Conservation (phyloP, 2,329 filamentous ascomycete genomes). For the Biscogniauxia sp. region DNA sequence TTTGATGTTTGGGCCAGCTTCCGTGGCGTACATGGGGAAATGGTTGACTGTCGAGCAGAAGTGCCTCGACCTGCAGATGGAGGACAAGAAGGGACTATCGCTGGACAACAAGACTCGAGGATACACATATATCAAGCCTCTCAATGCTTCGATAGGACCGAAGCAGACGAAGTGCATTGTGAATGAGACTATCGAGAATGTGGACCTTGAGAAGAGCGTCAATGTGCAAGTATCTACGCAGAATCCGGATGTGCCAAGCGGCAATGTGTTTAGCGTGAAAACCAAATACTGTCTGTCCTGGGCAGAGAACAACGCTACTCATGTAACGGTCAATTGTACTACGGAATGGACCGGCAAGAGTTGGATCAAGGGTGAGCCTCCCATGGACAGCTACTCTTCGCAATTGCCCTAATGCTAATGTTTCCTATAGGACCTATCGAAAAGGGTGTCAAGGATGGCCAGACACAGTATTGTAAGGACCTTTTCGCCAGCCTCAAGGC, state of each 20-base stretch:
- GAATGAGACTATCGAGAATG: slow-evolving; percentile 75
- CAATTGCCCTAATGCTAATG: slow-evolving; percentile 28
- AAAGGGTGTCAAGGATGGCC: slow-evolving; percentile 89
- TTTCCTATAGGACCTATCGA: slow-evolving; percentile 76
- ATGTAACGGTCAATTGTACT: slow-evolving; percentile 81
- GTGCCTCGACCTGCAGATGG: slow-evolving; percentile 80
- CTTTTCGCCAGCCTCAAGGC: slow-evolving; percentile 71
- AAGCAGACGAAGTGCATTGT: slow-evolving; percentile 94
- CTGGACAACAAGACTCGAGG: slow-evolving; percentile 71
- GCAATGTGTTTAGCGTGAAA: slow-evolving; percentile 87
- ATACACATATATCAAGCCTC: slow-evolving; percentile 89
- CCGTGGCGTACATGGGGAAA: slow-evolving; percentile 77
- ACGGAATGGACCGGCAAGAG: slow-evolving; percentile 98
- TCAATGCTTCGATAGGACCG: slow-evolving; percentile 80
- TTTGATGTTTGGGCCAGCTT: slow-evolving; percentile 79
- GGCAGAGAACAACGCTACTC: slow-evolving; percentile 82
- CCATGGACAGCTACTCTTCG: not conserved
- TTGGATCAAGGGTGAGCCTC: slow-evolving; percentile 81
- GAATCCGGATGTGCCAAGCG: slow-evolving; percentile 92
- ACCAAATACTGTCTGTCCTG: slow-evolving; percentile 94
- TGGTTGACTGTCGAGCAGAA: slow-evolving; percentile 88
- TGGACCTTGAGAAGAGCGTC: slow-evolving; percentile 85
- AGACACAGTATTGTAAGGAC: slow-evolving; percentile 77
- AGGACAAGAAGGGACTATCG: slow-evolving; percentile 76
- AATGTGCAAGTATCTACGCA: slow-evolving; percentile 80